These are phyloP conservation scores for Rhododendron ovatum DNA, from an alignment of 148 eudicot species.

Conservation along the genomic window DNA sequence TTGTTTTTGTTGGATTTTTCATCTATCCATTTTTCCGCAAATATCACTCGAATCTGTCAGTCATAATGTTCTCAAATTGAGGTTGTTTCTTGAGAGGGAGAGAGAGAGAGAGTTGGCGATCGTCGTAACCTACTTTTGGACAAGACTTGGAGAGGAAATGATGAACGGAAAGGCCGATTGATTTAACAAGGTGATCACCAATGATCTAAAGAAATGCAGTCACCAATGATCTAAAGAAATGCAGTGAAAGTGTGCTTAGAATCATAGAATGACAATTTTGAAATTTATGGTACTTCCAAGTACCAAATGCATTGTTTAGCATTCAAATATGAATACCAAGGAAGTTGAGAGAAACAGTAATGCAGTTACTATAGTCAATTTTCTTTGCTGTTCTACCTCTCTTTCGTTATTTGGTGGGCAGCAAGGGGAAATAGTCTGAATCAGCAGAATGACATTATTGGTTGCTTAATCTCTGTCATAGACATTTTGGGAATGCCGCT, in stretches of 20 bases:
- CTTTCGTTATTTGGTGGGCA: neutral
- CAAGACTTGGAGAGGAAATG: neutral
- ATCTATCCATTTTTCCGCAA: neutral
- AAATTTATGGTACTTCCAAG: neutral
- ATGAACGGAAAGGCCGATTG: neutral
- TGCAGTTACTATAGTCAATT: neutral
- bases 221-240: neutral
- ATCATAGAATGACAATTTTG: neutral
- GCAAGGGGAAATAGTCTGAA: neutral
- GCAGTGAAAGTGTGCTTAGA: neutral
- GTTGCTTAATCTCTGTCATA: neutral
- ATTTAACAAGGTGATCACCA: neutral
- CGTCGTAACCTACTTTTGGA: neutral
- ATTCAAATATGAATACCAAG: neutral
- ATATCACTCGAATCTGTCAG: neutral
- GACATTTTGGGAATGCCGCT: neutral
- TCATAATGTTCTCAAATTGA: neutral
- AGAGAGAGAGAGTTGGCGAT: neutral
- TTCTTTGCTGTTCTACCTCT: no score
- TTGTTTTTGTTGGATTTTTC: neutral
- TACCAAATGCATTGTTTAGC: neutral
- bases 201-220: neutral
- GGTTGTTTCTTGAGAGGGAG: neutral
- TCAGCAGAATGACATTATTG: neutral
- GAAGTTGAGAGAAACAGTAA: neutral